phyloP scores from a whole-genome alignment of 306 rosid genomes.

The Vicia villosa region DNA sequence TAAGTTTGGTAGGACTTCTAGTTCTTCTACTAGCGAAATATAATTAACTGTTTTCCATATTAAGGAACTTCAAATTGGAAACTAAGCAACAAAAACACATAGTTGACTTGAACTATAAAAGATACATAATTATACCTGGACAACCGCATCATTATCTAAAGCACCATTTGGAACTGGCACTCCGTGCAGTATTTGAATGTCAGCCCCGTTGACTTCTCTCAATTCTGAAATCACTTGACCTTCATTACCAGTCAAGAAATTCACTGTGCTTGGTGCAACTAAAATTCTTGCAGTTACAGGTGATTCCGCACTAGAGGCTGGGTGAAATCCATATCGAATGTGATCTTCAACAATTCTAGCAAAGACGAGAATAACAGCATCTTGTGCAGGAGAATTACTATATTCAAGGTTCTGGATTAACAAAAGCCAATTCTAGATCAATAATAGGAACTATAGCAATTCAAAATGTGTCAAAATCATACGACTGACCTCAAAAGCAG shows the following conservation, averaged over 20 bases:
- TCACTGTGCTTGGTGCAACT: slow-evolving; percentile 41
- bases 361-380: slow-evolving; percentile 60
- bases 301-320: slow-evolving; percentile 38
- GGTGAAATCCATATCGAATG: slow-evolving; percentile 46
- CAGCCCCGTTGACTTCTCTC: slow-evolving; percentile 53
- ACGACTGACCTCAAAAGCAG: slow-evolving; percentile 65
- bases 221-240: slow-evolving; percentile 54
- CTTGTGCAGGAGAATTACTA: slow-evolving; percentile 62
- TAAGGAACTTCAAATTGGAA: slow-evolving; percentile 17
- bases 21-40: slow-evolving; percentile 9
- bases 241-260: slow-evolving; percentile 47
- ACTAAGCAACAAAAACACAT: background rate
- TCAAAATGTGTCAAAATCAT: slow-evolving; percentile 9
- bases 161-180: slow-evolving; percentile 41
- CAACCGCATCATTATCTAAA: slow-evolving; percentile 44
- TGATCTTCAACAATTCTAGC: slow-evolving; percentile 62
- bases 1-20: slow-evolving; percentile 4
- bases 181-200: slow-evolving; percentile 47
- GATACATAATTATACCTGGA: slow-evolving; percentile 50
- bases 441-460: slow-evolving; percentile 15
- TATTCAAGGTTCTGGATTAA: slow-evolving; percentile 54
- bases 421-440: slow-evolving; percentile 35
- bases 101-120: slow-evolving; percentile 24
- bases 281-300: slow-evolving; percentile 57
- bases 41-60: slow-evolving; percentile 6